A percentile compares a stretch with the other conserved stretches of the same genome.
Evolutionary conservation across 257 asterid species (phyloP).

Genomic region (Parsonsia alboflavescens): DNA sequence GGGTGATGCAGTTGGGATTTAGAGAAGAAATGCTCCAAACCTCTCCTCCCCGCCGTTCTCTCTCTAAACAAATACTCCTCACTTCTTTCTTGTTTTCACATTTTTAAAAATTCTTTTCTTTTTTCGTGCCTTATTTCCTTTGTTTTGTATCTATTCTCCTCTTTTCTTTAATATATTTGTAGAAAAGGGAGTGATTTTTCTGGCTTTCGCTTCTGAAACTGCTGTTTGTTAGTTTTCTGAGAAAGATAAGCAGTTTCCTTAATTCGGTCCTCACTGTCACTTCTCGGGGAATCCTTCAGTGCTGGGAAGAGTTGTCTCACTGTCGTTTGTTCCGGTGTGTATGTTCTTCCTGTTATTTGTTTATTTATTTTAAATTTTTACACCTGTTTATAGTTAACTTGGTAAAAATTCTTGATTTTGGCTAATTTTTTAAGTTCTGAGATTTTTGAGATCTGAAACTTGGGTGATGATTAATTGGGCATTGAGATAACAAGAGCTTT

Average conservation of each 20-base stretch:
- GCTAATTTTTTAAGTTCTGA: conserved; percentile 15
- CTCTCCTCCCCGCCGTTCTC: conserved; percentile 7
- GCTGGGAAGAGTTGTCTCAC: not conserved
- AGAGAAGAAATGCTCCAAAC: conserved; percentile 17
- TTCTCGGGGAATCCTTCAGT: conserved; percentile 16
- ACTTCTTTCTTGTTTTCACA: not conserved
- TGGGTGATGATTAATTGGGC: conserved; percentile 19
- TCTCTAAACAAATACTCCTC: not conserved
- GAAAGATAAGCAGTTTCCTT: conserved; percentile 1
- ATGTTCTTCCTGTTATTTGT: not conserved
- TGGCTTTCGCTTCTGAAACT: conserved; percentile 19
- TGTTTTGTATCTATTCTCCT: not conserved
- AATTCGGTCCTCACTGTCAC: conserved; percentile 7
- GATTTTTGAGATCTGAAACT: conserved; percentile 59
- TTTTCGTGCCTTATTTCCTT: not conserved
- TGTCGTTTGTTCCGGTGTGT: conserved; percentile 40
- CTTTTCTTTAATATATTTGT: conserved; percentile 14
- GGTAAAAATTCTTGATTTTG: conserved; percentile 1
- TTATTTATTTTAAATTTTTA: not conserved
- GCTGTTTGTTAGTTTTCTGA: conserved; percentile 28
- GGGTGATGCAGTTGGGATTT: conserved; percentile 27
- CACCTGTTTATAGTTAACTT: conserved; percentile 11
- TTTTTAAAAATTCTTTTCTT: not conserved
- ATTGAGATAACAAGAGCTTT: conserved; percentile 12
- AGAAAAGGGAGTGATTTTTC: conserved; percentile 9